Evolutionary conservation across 495 filamentous ascomycete species (phyloP).

Genomic region (Aspergillus leporis): DNA sequence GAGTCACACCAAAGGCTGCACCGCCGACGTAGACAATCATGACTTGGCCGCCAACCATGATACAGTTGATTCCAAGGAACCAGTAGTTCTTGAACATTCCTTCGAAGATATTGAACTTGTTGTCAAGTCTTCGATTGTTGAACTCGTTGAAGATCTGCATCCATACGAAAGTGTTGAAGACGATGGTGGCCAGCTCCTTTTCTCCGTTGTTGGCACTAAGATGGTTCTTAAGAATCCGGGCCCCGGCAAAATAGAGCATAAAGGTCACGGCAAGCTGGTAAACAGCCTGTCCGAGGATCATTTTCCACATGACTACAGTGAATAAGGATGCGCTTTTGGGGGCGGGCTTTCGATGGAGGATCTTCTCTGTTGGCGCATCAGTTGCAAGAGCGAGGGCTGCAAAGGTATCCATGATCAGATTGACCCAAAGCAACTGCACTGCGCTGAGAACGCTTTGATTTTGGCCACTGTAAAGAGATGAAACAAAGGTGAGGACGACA

Average conservation of each 20-base stretch:
- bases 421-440: conserved; percentile 89
- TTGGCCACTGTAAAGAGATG: conserved; percentile 67
- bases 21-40: conserved; percentile 79
- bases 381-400: conserved; percentile 85
- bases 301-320: conserved; percentile 91
- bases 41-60: conserved; percentile 79
- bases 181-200: conserved; percentile 64
- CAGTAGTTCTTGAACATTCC: conserved; percentile 75
- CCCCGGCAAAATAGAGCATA: conserved; percentile 72
- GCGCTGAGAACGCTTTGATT: conserved; percentile 76
- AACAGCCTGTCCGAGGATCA: conserved; percentile 85
- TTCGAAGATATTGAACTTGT: conserved; percentile 87
- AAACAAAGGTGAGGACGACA: conserved; percentile 78
- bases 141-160: conserved; percentile 97
- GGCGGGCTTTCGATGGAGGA: conserved; percentile 80
- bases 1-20: conserved; percentile 70
- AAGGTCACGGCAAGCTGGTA: conserved; percentile 81
- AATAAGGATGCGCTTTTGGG: conserved; percentile 76
- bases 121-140: conserved; percentile 89
- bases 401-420: conserved; percentile 93
- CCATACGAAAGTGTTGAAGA: conserved; percentile 96
- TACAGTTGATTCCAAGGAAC: conserved; percentile 76
- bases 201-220: conserved; percentile 42
- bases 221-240: conserved; percentile 53
- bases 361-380: conserved; percentile 75